Evolutionary conservation across 257 asterid species (phyloP).

Genomic region (Ligustrum vulgare): DNA sequence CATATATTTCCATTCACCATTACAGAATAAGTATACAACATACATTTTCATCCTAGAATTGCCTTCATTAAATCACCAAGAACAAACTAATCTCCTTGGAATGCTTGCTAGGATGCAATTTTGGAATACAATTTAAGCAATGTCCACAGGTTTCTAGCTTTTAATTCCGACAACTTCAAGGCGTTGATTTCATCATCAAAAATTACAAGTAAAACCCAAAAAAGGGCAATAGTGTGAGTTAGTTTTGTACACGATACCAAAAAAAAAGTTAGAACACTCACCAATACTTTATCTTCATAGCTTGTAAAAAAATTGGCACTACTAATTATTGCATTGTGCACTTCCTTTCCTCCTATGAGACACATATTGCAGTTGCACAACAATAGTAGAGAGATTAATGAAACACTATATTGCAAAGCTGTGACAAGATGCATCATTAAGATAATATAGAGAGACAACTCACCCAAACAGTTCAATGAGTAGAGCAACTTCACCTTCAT

Average conservation of each 20-base stretch:
- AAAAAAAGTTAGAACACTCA: conserved; percentile 33
- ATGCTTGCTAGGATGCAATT: neutral
- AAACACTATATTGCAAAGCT: conserved; percentile 14
- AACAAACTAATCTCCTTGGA: neutral
- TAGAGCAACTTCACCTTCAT: conserved; percentile 83
- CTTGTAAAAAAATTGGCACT: conserved; percentile 86
- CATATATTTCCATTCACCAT: too few relatives aligned
- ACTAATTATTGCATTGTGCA: conserved; percentile 90
- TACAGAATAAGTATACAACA: too few relatives aligned
- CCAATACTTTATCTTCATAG: conserved; percentile 95
- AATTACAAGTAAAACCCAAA: neutral
- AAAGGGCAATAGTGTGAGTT: conserved; percentile 4
- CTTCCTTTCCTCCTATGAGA: conserved; percentile 92
- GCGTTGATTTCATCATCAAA: neutral
- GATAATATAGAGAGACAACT: conserved; percentile 30
- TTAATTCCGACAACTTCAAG: neutral
- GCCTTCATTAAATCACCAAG: too few relatives aligned
- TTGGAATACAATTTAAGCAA: neutral
- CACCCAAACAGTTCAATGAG: conserved; percentile 88
- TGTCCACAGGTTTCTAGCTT: neutral
- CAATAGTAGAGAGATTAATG: conserved; percentile 1
- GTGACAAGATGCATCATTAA: conserved; percentile 5
- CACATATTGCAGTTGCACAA: conserved; percentile 63
- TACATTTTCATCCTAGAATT: too few relatives aligned
- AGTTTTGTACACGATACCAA: neutral